Base-by-base conservation (phyloP, 805 yeast species). In the Metschnikowia kunwiensis region DNA sequence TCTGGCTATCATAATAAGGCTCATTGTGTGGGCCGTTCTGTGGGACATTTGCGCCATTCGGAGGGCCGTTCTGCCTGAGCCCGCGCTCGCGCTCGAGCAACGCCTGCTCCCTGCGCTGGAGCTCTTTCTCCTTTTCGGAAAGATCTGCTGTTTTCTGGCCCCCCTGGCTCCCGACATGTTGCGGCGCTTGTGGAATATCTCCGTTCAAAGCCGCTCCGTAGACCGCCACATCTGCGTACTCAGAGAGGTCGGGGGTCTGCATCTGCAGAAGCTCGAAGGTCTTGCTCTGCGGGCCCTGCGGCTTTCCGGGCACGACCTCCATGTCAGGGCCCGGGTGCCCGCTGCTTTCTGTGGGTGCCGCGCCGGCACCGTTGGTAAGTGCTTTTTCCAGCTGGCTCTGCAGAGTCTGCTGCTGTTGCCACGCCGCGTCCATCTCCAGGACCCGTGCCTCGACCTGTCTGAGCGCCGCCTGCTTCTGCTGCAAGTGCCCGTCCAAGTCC, bases 131-230 rank as follows among this genome's bases (percentile, higher is more conserved):
- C 37, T 48, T 58, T 19, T 41, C 38, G 12, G 30, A 24, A 5
- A 37, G 25, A 7, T 30, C 36, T 14, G 16, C 26, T 14, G 8
- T 13, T 13, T 10, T 6, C 2, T 7, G 18, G 10, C 30, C 33
- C 4, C 21, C 12, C 18, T 39, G 33, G 25, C 33, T 24, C 8
- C 24, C 38, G 9, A 30, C 24, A 21, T 35, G 27, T 22, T 21
- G 38, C 17, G 32, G 43, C 28, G 20, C 28, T 7, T 27, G 27
- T 16, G 41, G 38, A 21, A 20, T 16, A 12, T 61, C 64, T 8
- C 58, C 65, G 36, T 61, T 60, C 36, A 63, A 48, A 4, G 43
- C 40, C 17, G 65, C 68, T 6, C 68, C 70, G 41, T 61, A 65
- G 21, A 56, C 41, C 1, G 68, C 70, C 29, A 65, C 60, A 38